Evolutionary conservation across 2,329 filamentous ascomycete genomes (phyloP).

Genomic region (Aureobasidium lini): DNA sequence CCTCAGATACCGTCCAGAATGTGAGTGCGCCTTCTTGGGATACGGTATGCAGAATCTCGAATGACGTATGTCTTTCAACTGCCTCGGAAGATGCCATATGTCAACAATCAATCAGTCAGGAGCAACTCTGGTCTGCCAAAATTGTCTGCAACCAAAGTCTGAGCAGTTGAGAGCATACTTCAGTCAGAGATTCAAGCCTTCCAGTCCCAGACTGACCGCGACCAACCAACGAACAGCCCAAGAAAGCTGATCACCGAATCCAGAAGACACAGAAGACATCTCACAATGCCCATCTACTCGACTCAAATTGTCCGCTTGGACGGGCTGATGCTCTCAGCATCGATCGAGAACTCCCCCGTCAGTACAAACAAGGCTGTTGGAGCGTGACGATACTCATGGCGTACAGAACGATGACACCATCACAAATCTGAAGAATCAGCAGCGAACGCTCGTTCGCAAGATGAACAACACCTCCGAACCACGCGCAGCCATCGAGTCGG

Average conservation of each 20-base stretch:
- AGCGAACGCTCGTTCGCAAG: slow-evolving; percentile 82
- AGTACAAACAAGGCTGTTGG: not conserved
- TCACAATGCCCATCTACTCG: slow-evolving; percentile 35
- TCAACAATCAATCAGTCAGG: not conserved
- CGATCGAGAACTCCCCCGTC: slow-evolving; percentile 66
- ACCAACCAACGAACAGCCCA: not conserved
- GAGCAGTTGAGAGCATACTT: too few species aligned
- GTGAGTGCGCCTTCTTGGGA: not conserved
- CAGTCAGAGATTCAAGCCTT: not conserved
- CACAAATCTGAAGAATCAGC: slow-evolving; percentile 79
- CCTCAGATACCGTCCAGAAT: not conserved
- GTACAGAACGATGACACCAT: slow-evolving; percentile 64
- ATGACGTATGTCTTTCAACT: not conserved
- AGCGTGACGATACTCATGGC: slow-evolving; percentile 27
- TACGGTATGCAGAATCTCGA: not conserved
- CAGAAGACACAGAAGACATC: not conserved
- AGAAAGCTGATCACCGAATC: not conserved
- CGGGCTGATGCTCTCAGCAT: slow-evolving; percentile 92
- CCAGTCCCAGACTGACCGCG: not conserved
- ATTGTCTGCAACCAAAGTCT: not conserved
- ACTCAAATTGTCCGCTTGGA: slow-evolving; percentile 93
- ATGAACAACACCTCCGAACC: slow-evolving; percentile 82
- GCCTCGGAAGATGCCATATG: not conserved
- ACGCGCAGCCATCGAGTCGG: slow-evolving; percentile 86
- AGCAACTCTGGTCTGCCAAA: not conserved